These are phyloP conservation scores for Leucogyrophana mollusca DNA, from an alignment of 768 basidiomycete genomes.

Conservation along the genomic window DNA sequence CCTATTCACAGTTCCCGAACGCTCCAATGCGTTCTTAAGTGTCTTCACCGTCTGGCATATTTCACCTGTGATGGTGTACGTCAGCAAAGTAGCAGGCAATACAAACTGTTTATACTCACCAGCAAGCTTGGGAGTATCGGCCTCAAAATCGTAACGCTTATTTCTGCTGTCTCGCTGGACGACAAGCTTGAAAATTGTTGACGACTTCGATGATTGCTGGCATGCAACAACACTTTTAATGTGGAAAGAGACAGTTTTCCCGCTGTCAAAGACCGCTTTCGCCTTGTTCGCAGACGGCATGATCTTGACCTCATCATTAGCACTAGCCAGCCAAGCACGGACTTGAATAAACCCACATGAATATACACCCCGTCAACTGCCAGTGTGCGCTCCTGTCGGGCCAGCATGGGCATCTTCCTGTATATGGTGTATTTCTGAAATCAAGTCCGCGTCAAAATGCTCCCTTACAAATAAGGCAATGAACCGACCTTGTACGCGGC, in stretches of 20 bases:
- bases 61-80: conserved; percentile 46
- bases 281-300: conserved; percentile 82
- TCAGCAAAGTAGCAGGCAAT: not conserved
- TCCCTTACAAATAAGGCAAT: not conserved
- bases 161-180: conserved; percentile 71
- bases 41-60: conserved; percentile 73
- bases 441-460: not conserved
- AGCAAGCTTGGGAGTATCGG: conserved; percentile 79
- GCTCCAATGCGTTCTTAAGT: conserved; percentile 63
- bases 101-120: conserved; percentile 41
- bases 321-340: not conserved
- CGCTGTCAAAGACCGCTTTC: conserved; percentile 83
- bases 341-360: conserved; percentile 50
- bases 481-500: conserved; percentile 77
- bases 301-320: conserved; percentile 50
- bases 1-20: conserved; percentile 61
- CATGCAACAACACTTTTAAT: conserved; percentile 83
- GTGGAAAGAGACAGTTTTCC: conserved; percentile 91
- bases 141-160: conserved; percentile 97
- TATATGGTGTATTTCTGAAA: conserved; percentile 85
- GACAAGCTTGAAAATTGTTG: conserved; percentile 85
- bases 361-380: conserved; percentile 96
- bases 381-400: conserved; percentile 86
- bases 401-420: conserved; percentile 92
- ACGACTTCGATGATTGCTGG: conserved; percentile 78